These are phyloP conservation scores for Colletotrichum cereale DNA, from an alignment of 2,329 filamentous ascomycete species.

Conservation along the genomic window DNA sequence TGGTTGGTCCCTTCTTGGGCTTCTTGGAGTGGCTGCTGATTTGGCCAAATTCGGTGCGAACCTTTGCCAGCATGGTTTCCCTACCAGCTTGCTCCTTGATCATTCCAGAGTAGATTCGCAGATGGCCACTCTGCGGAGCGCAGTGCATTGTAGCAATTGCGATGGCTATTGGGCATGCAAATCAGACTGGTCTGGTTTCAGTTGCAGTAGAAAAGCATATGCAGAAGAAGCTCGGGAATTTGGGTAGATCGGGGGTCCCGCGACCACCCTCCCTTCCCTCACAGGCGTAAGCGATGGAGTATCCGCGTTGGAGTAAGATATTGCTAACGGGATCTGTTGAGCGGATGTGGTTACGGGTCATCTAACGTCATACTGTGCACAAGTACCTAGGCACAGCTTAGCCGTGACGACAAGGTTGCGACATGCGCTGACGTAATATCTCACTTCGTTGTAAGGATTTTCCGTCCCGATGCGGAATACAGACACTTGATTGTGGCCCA, in stretches of 20 bases:
- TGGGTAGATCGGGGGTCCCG: constrained; percentile 10
- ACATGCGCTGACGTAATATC: constrained; percentile 4
- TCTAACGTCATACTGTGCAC: constrained; percentile 22
- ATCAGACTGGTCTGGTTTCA: constrained; percentile 2
- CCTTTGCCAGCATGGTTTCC: constrained; percentile 8
- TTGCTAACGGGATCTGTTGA: constrained; percentile 16
- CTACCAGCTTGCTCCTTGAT: constrained; percentile 24
- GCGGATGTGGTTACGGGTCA: constrained; percentile 14
- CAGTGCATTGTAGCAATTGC: background rate
- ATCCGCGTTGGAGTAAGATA: constrained; percentile 5
- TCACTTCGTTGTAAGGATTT: background rate
- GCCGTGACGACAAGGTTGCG: constrained; percentile 28
- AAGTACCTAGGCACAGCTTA: background rate
- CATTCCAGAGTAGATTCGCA: background rate
- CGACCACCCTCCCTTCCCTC: too few relatives aligned
- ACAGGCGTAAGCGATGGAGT: background rate
- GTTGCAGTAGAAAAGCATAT: background rate
- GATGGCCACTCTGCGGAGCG: constrained; percentile 10
- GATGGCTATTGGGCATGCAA: constrained; percentile 13
- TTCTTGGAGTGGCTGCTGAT: constrained; percentile 1
- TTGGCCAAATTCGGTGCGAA: constrained; percentile 22
- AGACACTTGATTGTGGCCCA: too few relatives aligned
- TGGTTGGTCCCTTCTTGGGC: constrained; percentile 27
- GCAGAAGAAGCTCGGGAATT: background rate
- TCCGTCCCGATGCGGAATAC: background rate